Evolutionary conservation across 2,329 filamentous ascomycete genomes (phyloP).

Genomic region (Ceratocystis papillata): DNA sequence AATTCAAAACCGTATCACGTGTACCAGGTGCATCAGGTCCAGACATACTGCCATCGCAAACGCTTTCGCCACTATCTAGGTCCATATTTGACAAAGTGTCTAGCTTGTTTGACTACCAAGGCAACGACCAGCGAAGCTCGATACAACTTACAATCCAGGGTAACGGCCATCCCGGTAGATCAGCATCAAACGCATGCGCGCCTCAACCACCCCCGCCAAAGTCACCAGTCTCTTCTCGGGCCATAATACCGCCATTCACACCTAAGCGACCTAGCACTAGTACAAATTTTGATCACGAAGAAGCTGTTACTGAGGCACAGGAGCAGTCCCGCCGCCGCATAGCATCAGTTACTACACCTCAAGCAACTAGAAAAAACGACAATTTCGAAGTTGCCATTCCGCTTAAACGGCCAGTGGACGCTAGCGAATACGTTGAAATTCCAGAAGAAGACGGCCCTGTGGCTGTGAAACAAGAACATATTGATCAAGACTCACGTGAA

Average conservation of each 20-base stretch:
- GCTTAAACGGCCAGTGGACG: conserved; percentile 35
- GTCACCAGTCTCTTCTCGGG: conserved; percentile 18
- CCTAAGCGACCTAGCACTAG: not conserved
- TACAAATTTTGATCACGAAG: not conserved
- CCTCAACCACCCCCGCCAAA: conserved; percentile 24
- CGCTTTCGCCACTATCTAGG: conserved; percentile 41
- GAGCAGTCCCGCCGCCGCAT: conserved; percentile 18
- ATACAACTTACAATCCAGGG: not conserved
- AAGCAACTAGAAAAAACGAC: conserved; percentile 29
- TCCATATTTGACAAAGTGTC: conserved; percentile 34
- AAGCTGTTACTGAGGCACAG: conserved; percentile 13
- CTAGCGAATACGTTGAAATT: conserved; percentile 32
- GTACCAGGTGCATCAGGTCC: conserved; percentile 18
- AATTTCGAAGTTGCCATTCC: conserved; percentile 42
- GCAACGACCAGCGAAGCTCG: conserved; percentile 11
- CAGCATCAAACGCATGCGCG: conserved; percentile 23
- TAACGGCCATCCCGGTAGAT: conserved; percentile 17
- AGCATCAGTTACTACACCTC: conserved; percentile 23
- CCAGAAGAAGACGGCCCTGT: conserved; percentile 12
- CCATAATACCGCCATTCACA: not conserved
- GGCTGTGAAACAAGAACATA: not conserved
- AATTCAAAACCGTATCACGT: conserved; percentile 37
- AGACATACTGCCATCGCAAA: conserved; percentile 31
- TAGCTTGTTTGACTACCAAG: conserved; percentile 23
- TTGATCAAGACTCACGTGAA: not conserved